Evolutionary conservation across 176 grass and related monocot genomes (phyloP).

Genomic region (Saccharum officinarum): DNA sequence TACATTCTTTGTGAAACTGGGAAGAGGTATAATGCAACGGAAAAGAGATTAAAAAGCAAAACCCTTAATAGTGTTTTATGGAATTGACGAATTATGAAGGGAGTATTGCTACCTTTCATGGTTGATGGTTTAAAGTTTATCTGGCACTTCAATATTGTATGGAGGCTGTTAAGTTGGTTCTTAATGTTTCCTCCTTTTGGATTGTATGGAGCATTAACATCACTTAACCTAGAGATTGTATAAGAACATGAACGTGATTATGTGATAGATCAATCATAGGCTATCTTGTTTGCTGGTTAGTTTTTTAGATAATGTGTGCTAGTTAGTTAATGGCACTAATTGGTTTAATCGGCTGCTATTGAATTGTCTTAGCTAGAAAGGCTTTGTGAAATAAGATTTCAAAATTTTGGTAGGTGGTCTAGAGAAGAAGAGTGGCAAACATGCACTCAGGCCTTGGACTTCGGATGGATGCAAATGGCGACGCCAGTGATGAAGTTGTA

Average conservation of each 20-base stretch:
- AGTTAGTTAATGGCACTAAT: neutral
- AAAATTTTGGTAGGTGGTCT: conserved; percentile 56
- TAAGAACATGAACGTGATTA: neutral
- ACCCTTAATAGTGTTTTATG: neutral
- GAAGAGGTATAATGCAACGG: neutral
- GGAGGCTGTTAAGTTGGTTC: neutral
- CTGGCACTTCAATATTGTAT: neutral
- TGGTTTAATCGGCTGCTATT: neutral
- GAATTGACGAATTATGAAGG: neutral
- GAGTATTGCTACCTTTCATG: neutral
- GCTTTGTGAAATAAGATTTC: conserved; percentile 15
- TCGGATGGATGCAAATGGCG: conserved; percentile 95
- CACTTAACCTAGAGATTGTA: neutral
- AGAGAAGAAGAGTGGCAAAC: conserved; percentile 75
- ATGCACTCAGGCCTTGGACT: conserved; percentile 54
- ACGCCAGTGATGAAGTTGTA: conserved; percentile 96
- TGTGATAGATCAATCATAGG: neutral
- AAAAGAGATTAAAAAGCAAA: neutral
- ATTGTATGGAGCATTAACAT: neutral
- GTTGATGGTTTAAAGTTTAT: conserved; percentile 2
- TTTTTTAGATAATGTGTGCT: neutral
- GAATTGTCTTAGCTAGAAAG: conserved; percentile 9
- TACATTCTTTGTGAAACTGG: neutral
- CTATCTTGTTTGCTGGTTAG: neutral
- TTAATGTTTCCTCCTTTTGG: neutral